Conservation (phyloP, 768 basidiomycete genomes). For the Kwoniella sp. region DNA sequence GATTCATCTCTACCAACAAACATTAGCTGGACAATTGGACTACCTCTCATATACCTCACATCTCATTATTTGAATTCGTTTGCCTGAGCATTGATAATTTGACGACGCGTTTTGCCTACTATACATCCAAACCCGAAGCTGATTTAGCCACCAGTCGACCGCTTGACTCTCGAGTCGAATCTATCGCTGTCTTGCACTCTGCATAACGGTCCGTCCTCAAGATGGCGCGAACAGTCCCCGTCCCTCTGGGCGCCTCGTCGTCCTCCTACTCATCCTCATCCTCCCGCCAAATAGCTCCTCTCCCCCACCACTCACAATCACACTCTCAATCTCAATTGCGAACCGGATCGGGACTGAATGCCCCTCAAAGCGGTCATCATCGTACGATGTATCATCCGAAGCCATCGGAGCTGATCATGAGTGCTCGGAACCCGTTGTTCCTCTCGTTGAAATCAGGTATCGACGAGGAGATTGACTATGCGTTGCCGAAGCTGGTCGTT, state of each 20-base stretch:
- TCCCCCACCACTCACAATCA: slow-evolving; percentile 5
- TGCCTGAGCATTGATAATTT: too few relatives aligned
- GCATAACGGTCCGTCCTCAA: background rate
- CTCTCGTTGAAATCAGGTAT: slow-evolving; percentile 84
- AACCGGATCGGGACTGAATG: background rate
- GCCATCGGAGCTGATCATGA: slow-evolving; percentile 71
- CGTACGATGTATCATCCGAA: slow-evolving; percentile 28
- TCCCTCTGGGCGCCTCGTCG: slow-evolving; percentile 1
- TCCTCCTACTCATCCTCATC: slow-evolving; percentile 12
- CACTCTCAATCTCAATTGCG: background rate
- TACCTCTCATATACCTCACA: too few relatives aligned
- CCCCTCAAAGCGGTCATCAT: slow-evolving; percentile 3
- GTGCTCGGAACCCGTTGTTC: slow-evolving; percentile 82
- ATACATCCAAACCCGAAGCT: too few relatives aligned
- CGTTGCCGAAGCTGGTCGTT: slow-evolving; percentile 79
- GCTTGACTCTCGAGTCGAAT: too few relatives aligned
- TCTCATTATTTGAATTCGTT: too few relatives aligned
- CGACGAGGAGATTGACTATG: slow-evolving; percentile 80
- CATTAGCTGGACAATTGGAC: too few relatives aligned
- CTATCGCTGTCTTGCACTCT: too few relatives aligned
- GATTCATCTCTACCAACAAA: too few relatives aligned
- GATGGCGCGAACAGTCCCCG: slow-evolving; percentile 12
- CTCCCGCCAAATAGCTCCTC: slow-evolving; percentile 22
- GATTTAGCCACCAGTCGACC: too few relatives aligned
- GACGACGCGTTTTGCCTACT: background rate